Evolutionary conservation across 202 grass and related monocot species (phyloP), one percentile per base, ranked within the genome.

Genomic region (Carex sylvatica): DNA sequence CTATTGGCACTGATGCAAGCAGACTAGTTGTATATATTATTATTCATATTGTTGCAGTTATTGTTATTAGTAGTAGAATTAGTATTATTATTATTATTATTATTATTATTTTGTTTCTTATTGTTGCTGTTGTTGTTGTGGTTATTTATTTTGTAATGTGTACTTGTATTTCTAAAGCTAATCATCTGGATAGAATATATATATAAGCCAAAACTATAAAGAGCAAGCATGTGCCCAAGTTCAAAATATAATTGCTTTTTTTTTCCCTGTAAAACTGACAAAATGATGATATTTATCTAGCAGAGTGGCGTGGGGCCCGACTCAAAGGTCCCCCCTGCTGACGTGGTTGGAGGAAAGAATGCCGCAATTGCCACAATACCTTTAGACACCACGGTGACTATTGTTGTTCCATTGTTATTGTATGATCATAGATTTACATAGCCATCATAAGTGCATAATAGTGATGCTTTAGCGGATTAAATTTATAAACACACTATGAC

Each of bases 311-410:
- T 4, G 18, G 65, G 68, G 23, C 46, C 58, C 9, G 44, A 71
- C 44, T 36, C 82, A 51, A 49, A 81, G 83, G 68, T 74, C 53
- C 80, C 83, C 3, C 40, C 67, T 14, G 64, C 86, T 22, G 55
- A 80, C 6, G 55, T 42, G 15, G 53, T 78, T 82, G 87, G 69
- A 56, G 77, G 53, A 30, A 85, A 81, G 49, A 74, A 60, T 70
- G 83, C 66, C 9, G 77, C 78, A 61, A 85, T 79, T 18, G 77
- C 81, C 5, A 60, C 84, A 51, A 85, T 88, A 82, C 83, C 87
- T 36, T 82, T 85, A 83, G 87, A 85, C 15, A 61, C 59, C 16
- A 56, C 46, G 46, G 78, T 84, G 63, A 35, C 59, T 53, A 16
- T 77, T 23, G 10, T 56, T 77, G 10, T 56, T 77, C 3, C 26